Evolutionary conservation across 345 rosid genomes (phyloP).

Genomic region (Boechera retrofracta): DNA sequence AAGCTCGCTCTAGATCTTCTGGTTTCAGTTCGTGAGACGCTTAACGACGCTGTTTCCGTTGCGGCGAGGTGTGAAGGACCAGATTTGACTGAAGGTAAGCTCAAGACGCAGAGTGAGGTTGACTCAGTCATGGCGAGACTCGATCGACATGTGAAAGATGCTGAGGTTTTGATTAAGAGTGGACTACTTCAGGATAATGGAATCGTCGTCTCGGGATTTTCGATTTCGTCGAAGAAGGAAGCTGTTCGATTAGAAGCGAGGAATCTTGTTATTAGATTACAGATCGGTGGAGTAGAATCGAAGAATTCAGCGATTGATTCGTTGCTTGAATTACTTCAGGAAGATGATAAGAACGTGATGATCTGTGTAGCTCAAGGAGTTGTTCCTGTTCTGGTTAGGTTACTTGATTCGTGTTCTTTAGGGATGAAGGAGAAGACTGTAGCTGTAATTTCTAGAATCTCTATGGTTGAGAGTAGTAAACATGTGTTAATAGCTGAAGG

Average conservation of each 20-base stretch:
- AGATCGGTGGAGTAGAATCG: constrained; percentile 78
- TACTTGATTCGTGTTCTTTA: constrained; percentile 64
- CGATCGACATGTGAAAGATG: constrained; percentile 69
- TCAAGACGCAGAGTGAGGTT: constrained; percentile 84
- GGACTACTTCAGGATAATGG: constrained; percentile 59
- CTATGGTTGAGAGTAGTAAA: constrained; percentile 78
- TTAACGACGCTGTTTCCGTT: constrained; percentile 56
- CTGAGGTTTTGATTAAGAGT: constrained; percentile 66
- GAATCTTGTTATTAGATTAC: constrained; percentile 71
- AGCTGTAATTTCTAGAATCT: constrained; percentile 70
- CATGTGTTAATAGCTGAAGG: constrained; percentile 82
- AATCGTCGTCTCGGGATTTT: constrained; percentile 32
- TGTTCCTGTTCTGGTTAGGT: constrained; percentile 73
- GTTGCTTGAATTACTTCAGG: constrained; percentile 54
- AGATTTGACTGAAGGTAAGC: constrained; percentile 73
- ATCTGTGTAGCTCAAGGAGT: constrained; percentile 87
- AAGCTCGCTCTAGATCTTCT: constrained; percentile 66
- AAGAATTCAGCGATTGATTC: constrained; percentile 78
- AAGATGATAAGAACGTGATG: constrained; percentile 91
- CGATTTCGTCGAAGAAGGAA: constrained; percentile 64
- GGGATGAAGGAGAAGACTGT: constrained; percentile 80
- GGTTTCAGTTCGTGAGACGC: constrained; percentile 46
- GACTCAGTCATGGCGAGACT: constrained; percentile 73
- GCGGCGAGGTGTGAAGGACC: constrained; percentile 57
- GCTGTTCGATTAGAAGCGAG: constrained; percentile 69